Base-by-base conservation (phyloP, 2,329 filamentous ascomycete species). In the Nectriaceae sp. region DNA sequence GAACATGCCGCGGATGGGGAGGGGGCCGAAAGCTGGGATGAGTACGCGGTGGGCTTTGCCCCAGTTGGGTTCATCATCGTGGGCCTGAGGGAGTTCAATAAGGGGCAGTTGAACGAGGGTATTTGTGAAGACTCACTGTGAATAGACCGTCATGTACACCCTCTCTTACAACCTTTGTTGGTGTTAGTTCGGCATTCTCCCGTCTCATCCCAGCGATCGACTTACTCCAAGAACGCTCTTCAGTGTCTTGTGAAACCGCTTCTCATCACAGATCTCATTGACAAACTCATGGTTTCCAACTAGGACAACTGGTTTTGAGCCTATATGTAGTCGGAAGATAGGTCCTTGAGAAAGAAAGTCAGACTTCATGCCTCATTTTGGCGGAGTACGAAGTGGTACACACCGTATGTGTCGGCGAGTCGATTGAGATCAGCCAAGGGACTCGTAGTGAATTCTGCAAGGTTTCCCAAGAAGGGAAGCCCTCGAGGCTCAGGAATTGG, bases 1-100 rank as follows among this genome's bases (percentile, higher is more conserved):
- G 52, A 86, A 89, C 86, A 89, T 89, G 47, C 69, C 72, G 29
- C 80, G 76, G 57, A 90, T 89, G 2, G 80, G 75, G 19, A 89
- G 65, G 0, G 87, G 87, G 0, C 86, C 86, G 63, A 90, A 89
- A 3, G 84, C 85, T 0, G 87, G 85, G 59, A 87, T 78, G 45
- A 90, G 70, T 15, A 85, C 70, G 19, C 83, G 72, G 60, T 89
- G 81, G 21, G 88, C 86, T 54, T 86, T 77, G 21, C 78, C 82
- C 86, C 86, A 89, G 58, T 84, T 83, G 46, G 75, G 72, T 55
- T 83, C 79, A 3, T 76, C 75, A 6, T 69, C 61, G 21, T 59
- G 62, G 2, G 75, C 74, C 69, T 74, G 15, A 3, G 11, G 8
- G 70, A 15, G 41, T 35, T 13, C 4, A 11, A 8, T 11, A 5